Percentiles rank a stretch among this genome's conserved stretches.
These are phyloP conservation scores for Onygenales sp. DNA, from an alignment of 2,329 filamentous ascomycete species.

Conservation along the genomic window DNA sequence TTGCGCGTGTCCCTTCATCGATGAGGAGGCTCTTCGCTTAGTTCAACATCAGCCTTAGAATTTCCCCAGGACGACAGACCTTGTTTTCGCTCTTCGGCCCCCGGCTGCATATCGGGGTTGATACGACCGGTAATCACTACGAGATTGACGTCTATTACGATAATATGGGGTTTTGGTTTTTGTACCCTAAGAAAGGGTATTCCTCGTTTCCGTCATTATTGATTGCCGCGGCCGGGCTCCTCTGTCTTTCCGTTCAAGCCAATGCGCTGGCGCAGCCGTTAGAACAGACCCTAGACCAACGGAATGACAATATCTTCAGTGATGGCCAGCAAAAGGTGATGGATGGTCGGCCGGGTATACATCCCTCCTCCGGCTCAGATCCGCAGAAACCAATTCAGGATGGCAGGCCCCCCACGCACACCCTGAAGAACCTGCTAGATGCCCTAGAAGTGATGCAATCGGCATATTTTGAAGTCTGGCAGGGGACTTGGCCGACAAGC, in stretches of 20 bases:
- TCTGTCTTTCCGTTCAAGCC: constrained; percentile 15
- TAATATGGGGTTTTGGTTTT: not conserved
- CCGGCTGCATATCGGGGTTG: not conserved
- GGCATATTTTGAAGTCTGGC: constrained; percentile 65
- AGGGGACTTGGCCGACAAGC: constrained; percentile 71
- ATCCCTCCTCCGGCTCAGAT: constrained; percentile 8
- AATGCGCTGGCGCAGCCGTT: constrained; percentile 23
- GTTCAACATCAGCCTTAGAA: not conserved
- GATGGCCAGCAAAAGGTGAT: constrained; percentile 5
- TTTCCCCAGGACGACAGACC: not conserved
- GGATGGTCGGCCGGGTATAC: constrained; percentile 8
- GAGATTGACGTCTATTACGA: not conserved
- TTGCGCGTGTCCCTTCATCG: not conserved
- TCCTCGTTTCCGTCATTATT: constrained; percentile 4
- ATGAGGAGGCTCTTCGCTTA: not conserved
- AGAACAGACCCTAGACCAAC: constrained; percentile 6
- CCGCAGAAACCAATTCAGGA: constrained; percentile 14
- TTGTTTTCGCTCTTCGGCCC: not conserved
- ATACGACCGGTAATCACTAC: not conserved
- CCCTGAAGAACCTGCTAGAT: constrained; percentile 39
- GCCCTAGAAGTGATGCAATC: constrained; percentile 69
- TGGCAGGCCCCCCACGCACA: constrained; percentile 11
- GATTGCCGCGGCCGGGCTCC: constrained; percentile 7
- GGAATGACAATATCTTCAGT: constrained; percentile 15
- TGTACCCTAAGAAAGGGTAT: not conserved